Evolutionary conservation across 306 rosid genomes (phyloP).

Genomic region (Cotoneaster glaucophyllus): DNA sequence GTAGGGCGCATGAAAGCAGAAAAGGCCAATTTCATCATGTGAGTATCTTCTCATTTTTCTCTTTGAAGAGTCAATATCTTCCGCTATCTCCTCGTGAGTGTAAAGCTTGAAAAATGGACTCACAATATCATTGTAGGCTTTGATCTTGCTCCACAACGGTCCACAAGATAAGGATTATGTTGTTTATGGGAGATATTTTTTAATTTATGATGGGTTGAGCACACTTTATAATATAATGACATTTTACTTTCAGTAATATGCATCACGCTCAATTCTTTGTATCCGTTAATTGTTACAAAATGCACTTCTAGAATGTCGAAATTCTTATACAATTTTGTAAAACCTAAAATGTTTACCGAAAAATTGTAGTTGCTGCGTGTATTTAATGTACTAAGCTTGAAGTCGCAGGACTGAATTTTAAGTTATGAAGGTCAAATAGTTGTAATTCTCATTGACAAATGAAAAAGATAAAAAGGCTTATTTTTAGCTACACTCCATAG

Average conservation of each 20-base stretch:
- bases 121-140: slow-evolving; percentile 7
- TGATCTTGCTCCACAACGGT: background rate
- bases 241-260: background rate
- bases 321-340: background rate
- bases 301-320: background rate
- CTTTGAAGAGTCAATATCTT: background rate
- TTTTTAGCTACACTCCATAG: no score
- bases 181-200: no score
- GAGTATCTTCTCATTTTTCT: background rate
- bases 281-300: background rate
- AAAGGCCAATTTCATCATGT: slow-evolving; percentile 10
- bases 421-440: background rate
- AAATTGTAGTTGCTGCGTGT: background rate
- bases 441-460: no score
- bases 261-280: background rate
- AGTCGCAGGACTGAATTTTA: background rate
- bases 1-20: slow-evolving; percentile 14
- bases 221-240: background rate
- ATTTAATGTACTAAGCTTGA: background rate
- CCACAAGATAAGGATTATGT: background rate
- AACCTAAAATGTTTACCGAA: background rate
- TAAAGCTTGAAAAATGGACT: background rate
- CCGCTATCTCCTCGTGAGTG: background rate
- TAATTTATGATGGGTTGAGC: background rate
- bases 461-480: no score